phyloP scores from a whole-genome alignment of 495 filamentous ascomycete species.

The Aspergillus biplanus region DNA sequence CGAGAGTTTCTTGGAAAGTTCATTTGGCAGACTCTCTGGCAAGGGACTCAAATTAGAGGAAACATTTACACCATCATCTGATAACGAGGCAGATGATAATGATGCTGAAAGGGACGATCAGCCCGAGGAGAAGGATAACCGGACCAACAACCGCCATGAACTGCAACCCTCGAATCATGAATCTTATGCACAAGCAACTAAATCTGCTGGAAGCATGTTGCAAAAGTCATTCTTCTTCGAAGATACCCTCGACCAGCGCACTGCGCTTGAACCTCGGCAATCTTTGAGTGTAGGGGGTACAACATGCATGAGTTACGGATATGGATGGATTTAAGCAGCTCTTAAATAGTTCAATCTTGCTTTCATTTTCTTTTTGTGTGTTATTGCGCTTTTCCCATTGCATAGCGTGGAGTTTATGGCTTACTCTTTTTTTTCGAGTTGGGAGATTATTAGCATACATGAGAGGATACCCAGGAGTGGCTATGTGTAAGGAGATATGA shows the following conservation, averaged over 20 bases:
- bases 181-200: constrained; percentile 33
- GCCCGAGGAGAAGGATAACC: constrained; percentile 23
- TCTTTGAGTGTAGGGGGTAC: constrained; percentile 34
- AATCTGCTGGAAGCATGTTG: constrained; percentile 40
- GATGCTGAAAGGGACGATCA: constrained; percentile 47
- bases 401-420: constrained; percentile 45
- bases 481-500: constrained; percentile 13
- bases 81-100: constrained; percentile 53
- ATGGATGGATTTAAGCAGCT: constrained; percentile 43
- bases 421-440: constrained; percentile 20
- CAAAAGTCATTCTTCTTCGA: constrained; percentile 55
- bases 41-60: constrained; percentile 85
- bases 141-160: neutral
- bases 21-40: constrained; percentile 52
- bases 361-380: constrained; percentile 21
- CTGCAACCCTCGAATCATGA: constrained; percentile 11
- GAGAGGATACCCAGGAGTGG: constrained; percentile 40
- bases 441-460: constrained; percentile 26
- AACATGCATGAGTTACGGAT: constrained; percentile 46
- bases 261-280: constrained; percentile 33
- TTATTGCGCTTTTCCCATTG: constrained; percentile 25
- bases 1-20: constrained; percentile 52
- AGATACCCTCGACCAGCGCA: constrained; percentile 39
- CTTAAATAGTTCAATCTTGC: neutral
- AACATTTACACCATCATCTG: constrained; percentile 73